Evolutionary conservation across 2,329 filamentous ascomycete genomes (phyloP).

Genomic region (Beauveria medogensis): DNA sequence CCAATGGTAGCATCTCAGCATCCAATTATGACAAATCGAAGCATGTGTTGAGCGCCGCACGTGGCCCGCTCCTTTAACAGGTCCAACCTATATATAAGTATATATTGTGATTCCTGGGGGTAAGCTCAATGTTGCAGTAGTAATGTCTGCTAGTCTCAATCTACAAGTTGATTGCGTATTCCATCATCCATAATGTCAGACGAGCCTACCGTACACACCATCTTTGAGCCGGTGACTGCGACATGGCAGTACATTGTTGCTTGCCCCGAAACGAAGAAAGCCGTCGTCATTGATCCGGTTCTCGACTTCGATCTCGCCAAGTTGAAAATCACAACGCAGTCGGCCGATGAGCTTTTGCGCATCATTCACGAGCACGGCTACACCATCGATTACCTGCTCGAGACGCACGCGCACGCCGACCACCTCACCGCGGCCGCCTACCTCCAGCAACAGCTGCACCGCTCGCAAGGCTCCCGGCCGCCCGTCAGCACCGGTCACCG

Average conservation of each 20-base stretch:
- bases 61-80: not conserved
- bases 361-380: slow-evolving; percentile 37
- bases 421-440: slow-evolving; percentile 53
- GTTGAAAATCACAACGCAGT: slow-evolving; percentile 29
- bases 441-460: slow-evolving; percentile 37
- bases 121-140: too few relatives aligned
- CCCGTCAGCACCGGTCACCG: slow-evolving; percentile 31
- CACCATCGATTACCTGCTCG: slow-evolving; percentile 43
- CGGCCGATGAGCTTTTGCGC: slow-evolving; percentile 44
- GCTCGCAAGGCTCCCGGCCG: slow-evolving; percentile 28
- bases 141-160: not conserved
- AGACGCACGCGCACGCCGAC: slow-evolving; percentile 56
- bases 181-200: not conserved
- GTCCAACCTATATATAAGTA: not conserved
- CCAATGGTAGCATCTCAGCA: not conserved
- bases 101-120: too few relatives aligned
- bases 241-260: slow-evolving; percentile 56
- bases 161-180: not conserved
- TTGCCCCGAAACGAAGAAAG: slow-evolving; percentile 38
- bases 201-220: slow-evolving; percentile 21
- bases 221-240: slow-evolving; percentile 34
- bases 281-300: slow-evolving; percentile 55
- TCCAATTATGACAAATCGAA: not conserved
- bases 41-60: not conserved
- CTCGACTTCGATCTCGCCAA: slow-evolving; percentile 43